Conservation (phyloP, 805 yeast species). For the Candida piceae region DNA sequence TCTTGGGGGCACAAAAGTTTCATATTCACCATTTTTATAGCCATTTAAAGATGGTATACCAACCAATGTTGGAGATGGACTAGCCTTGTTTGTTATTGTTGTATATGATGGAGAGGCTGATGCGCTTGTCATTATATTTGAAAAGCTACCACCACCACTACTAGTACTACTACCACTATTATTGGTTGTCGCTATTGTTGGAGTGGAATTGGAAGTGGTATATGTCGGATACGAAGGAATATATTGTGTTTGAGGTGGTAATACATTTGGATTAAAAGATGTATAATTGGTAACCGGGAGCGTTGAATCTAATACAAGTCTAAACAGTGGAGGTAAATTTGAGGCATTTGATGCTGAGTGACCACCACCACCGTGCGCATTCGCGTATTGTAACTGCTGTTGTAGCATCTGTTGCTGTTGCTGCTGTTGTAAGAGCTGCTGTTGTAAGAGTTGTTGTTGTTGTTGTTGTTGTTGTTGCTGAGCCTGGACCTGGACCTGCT, state of each 20-base stretch:
- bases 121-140: too few species aligned
- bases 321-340: conserved; percentile 22
- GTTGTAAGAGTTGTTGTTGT: conserved; percentile 1
- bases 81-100: conserved; percentile 3
- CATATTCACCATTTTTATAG: conserved; percentile 5
- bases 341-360: conserved; percentile 3
- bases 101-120: conserved; percentile 6
- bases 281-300: conserved; percentile 18
- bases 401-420: conserved; percentile 5
- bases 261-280: neutral
- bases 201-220: neutral
- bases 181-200: conserved; percentile 1
- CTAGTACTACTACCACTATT: too few species aligned
- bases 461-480: conserved; percentile 7
- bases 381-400: neutral
- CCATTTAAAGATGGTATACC: conserved; percentile 3
- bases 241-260: conserved; percentile 1
- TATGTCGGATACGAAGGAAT: neutral
- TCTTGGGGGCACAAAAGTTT: conserved; percentile 6
- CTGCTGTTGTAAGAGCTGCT: conserved; percentile 5
- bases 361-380: too few species aligned
- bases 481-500: conserved; percentile 1
- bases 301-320: conserved; percentile 22
- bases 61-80: conserved; percentile 2
- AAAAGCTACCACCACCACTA: too few species aligned